Conservation (phyloP, 2,329 filamentous ascomycete species). For the Ceratocystis variospora region DNA sequence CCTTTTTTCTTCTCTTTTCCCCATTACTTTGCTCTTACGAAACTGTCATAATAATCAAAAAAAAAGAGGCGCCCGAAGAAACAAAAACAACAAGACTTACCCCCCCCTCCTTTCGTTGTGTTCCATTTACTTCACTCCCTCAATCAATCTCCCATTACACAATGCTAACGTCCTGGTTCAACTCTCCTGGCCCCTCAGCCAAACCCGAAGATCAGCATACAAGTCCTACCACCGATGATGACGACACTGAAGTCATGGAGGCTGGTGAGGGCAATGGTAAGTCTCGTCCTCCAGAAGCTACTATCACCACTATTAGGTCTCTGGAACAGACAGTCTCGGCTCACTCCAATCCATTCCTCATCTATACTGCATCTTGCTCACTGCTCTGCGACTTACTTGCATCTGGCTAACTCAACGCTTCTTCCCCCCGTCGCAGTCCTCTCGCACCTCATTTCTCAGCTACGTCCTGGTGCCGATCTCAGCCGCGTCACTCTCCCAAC, state of each 20-base stretch:
- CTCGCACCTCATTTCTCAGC: slow-evolving; percentile 90
- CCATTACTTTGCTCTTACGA: not conserved
- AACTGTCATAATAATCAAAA: not conserved
- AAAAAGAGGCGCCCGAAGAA: not conserved
- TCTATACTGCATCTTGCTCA: too few species aligned
- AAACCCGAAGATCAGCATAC: slow-evolving; percentile 38
- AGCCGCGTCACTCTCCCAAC: slow-evolving; percentile 90
- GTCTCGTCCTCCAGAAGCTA: slow-evolving; percentile 24
- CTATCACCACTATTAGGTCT: not conserved
- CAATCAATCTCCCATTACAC: not conserved
- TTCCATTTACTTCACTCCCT: not conserved
- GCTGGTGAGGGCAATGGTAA: slow-evolving; percentile 87
- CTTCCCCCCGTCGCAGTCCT: slow-evolving; percentile 50
- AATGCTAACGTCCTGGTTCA: slow-evolving; percentile 33
- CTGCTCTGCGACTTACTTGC: not conserved
- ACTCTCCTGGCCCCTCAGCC: slow-evolving; percentile 14
- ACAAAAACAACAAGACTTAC: not conserved
- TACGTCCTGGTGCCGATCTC: slow-evolving; percentile 87
- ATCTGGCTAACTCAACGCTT: not conserved
- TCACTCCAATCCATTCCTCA: not conserved
- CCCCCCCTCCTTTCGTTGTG: not conserved
- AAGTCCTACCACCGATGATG: slow-evolving; percentile 34
- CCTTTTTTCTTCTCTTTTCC: not conserved
- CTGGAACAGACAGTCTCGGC: not conserved
- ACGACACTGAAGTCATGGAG: slow-evolving; percentile 72